These are phyloP conservation scores for Komagataella kurtzmanii DNA, from an alignment of 805 yeast species.

Conservation along the genomic window DNA sequence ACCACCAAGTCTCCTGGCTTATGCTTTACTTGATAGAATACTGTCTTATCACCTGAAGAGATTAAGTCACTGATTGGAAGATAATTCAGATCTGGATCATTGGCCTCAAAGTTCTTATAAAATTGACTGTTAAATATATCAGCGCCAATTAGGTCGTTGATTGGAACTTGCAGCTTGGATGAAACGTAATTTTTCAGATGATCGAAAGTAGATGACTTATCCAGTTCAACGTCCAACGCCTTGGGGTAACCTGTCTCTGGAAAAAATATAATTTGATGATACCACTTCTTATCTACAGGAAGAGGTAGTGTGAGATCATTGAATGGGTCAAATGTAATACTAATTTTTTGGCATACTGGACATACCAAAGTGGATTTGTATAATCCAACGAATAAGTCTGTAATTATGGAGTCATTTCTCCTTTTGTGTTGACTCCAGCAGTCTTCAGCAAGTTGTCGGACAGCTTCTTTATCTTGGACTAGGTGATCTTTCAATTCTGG, in stretches of 20 bases:
- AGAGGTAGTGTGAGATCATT: slow-evolving; percentile 83
- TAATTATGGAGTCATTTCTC: slow-evolving; percentile 75
- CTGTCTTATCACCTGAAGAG: slow-evolving; percentile 43
- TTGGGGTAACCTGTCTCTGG: slow-evolving; percentile 40
- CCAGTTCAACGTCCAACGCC: slow-evolving; percentile 57
- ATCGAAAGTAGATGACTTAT: slow-evolving; percentile 46
- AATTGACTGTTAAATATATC: slow-evolving; percentile 59
- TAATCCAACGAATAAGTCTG: slow-evolving; percentile 80
- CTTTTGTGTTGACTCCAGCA: slow-evolving; percentile 73
- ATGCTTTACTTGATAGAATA: slow-evolving; percentile 37
- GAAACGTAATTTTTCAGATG: slow-evolving; percentile 54
- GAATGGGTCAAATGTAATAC: slow-evolving; percentile 89
- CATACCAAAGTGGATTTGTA: slow-evolving; percentile 85
- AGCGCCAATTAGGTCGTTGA: slow-evolving; percentile 30
- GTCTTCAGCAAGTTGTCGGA: slow-evolving; percentile 49
- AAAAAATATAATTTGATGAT: slow-evolving; percentile 45
- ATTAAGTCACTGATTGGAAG: slow-evolving; percentile 60
- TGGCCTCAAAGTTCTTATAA: slow-evolving; percentile 51
- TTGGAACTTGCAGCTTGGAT: slow-evolving; percentile 23
- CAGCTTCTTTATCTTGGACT: slow-evolving; percentile 34
- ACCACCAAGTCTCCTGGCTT: slow-evolving; percentile 38
- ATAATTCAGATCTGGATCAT: slow-evolving; percentile 39
- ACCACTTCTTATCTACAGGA: slow-evolving; percentile 69
- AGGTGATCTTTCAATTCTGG: slow-evolving; percentile 66
- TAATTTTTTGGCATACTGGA: slow-evolving; percentile 68